Conservation (phyloP, 2,329 filamentous ascomycete genomes). For the Botrytis pseudocinerea region DNA sequence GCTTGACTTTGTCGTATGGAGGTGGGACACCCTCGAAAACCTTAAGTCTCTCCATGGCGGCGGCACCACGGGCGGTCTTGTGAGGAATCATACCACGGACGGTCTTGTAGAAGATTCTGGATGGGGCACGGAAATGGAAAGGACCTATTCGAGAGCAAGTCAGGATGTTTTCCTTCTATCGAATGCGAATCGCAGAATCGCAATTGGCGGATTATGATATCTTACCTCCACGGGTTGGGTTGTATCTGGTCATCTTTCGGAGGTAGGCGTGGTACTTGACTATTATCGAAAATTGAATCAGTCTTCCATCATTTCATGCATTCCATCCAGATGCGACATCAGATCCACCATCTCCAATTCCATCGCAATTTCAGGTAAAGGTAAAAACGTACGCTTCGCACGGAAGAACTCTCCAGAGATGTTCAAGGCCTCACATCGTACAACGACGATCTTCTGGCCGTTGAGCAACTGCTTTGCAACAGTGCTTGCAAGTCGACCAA, state of each 20-base stretch:
- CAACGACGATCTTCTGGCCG: constrained; percentile 98
- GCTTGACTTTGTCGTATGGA: constrained; percentile 99
- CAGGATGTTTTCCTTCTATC: constrained; percentile 34
- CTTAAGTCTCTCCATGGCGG: constrained; percentile 97
- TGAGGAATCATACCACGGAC: constrained; percentile 99
- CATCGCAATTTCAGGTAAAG: constrained; percentile 16
- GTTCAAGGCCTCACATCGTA: constrained; percentile 98
- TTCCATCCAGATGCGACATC: constrained; percentile 25
- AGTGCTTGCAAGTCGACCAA: constrained; percentile 96
- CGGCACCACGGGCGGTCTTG: constrained; percentile 98
- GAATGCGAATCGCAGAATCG: constrained; percentile 18
- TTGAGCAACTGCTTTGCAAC: constrained; percentile 99
- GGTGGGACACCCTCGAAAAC: constrained; percentile 99
- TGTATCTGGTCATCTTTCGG: constrained; percentile 99
- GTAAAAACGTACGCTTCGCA: constrained; percentile 86
- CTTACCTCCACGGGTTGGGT: constrained; percentile 97
- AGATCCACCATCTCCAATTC: constrained; percentile 26
- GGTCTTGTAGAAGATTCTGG: constrained; percentile 99
- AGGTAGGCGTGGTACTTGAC: constrained; percentile 99
- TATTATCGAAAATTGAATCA: constrained; percentile 57
- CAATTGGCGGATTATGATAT: constrained; percentile 26
- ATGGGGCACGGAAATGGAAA: constrained; percentile 99
- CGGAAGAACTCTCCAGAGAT: constrained; percentile 99
- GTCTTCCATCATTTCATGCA: constrained; percentile 38
- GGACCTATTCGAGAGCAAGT: constrained; percentile 62